Evolutionary conservation across 2,329 filamentous ascomycete genomes (phyloP).

Genomic region (Paecilomyces dactylethromorphus): DNA sequence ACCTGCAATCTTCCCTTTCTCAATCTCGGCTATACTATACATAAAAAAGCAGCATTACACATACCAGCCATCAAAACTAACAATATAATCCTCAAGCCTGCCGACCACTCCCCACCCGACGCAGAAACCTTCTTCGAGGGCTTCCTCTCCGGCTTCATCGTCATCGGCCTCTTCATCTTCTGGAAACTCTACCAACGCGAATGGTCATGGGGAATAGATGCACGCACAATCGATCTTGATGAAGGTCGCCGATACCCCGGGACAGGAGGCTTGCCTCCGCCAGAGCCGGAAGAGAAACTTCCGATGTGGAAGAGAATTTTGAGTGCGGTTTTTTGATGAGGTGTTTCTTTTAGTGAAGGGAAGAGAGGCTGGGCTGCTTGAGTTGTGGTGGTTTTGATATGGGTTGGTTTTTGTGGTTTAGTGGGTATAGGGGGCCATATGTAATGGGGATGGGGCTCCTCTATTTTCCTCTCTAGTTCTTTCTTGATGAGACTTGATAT

Average conservation of each 20-base stretch:
- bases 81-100: neutral
- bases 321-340: neutral
- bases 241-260: neutral
- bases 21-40: neutral
- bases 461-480: no score
- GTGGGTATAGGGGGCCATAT: no score
- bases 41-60: neutral
- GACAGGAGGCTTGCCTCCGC: neutral
- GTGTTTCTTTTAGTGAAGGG: neutral
- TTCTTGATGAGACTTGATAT: no score
- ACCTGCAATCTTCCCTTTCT: neutral
- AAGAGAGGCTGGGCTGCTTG: neutral
- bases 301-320: neutral
- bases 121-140: conserved; percentile 40
- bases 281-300: neutral
- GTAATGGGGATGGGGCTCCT: no score
- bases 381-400: neutral
- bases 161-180: conserved; percentile 33
- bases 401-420: no score
- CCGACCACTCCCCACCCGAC: conserved; percentile 16
- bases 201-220: neutral
- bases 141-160: conserved; percentile 43
- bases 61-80: neutral
- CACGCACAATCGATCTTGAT: neutral
- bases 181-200: conserved; percentile 27